Base-by-base conservation (phyloP, 805 yeast genomes). In the Kodamaea neixiangensis region DNA sequence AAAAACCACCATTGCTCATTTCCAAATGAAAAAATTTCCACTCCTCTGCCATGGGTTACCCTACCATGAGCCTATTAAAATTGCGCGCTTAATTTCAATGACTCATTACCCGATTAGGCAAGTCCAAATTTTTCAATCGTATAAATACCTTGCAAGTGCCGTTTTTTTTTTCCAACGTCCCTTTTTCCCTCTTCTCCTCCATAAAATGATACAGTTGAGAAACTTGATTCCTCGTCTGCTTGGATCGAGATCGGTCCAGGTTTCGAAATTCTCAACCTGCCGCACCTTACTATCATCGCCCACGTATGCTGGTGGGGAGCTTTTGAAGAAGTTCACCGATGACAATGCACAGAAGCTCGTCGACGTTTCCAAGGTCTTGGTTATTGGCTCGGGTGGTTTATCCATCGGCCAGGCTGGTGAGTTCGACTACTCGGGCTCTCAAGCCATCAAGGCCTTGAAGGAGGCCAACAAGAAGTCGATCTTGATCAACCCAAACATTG, bases 381-480 rank as follows among this genome's bases (percentile, higher is more conserved):
- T 93, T 48, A 88, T 93, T 65, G 99, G 99, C 9, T 93, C 98
- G 6, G 99, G 99, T 64, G 99, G 98, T 48, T 78, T 93, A 50
- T 88, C 97, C 48, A 93, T 93, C 68, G 98, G 98, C 54, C 98
- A 93, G 74, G 98, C 98, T 47, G 98, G 98, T 63, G 98, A 93
- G 74, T 93, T 93, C 63, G 98, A 93, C 72, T 93, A 93, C 71
- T 87, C 96, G 49, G 97, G 98, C 51, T 92, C 97, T 19, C 98
- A 92, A 75, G 98, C 98, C 47, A 93, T 92, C 70, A 92, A 92
- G 72, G 98, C 98, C 10, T 76, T 92, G 64, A 88, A 81, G 65
- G 98, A 92, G 74, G 96, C 96, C 50, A 80, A 88, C 71, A 92
- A 89, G 68, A 69, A 81, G 64, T 84, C 97, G 5, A 87, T 92